phyloP scores from a whole-genome alignment of 331 rosid species.

The Rosa hybrid region DNA sequence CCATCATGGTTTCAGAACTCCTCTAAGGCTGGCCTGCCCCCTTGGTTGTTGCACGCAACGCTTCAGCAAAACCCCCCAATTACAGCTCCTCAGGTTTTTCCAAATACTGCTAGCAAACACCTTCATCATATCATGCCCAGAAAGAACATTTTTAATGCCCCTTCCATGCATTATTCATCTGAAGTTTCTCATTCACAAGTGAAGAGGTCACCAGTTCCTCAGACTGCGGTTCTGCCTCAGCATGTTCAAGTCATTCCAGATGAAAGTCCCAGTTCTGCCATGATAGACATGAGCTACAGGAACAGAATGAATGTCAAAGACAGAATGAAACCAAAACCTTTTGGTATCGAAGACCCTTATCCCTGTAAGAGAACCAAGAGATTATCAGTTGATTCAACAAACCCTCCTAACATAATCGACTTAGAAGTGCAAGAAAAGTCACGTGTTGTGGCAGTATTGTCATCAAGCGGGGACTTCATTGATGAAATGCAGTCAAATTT shows the following conservation, averaged over 20 bases:
- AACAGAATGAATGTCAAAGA: constrained; percentile 42
- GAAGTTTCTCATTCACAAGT: constrained; percentile 47
- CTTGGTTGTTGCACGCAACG: constrained; percentile 62
- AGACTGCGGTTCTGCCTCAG: constrained; percentile 47
- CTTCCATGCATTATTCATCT: constrained; percentile 40
- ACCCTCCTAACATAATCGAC: constrained; percentile 36
- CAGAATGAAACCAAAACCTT: constrained; percentile 49
- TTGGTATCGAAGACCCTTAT: constrained; percentile 44
- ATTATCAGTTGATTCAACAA: constrained; percentile 48
- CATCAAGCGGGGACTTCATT: constrained; percentile 29
- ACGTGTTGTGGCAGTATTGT: constrained; percentile 31
- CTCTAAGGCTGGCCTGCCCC: constrained; percentile 40
- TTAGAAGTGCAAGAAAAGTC: constrained; percentile 47
- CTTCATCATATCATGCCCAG: constrained; percentile 49
- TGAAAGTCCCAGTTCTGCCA: constrained; percentile 36
- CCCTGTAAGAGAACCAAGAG: constrained; percentile 56
- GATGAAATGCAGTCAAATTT: constrained; percentile 36
- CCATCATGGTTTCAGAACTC: constrained; percentile 56
- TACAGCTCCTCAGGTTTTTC: constrained; percentile 44
- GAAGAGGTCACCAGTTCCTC: constrained; percentile 37
- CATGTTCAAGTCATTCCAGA: constrained; percentile 37
- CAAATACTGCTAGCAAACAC: constrained; percentile 35
- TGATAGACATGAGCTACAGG: constrained; percentile 32
- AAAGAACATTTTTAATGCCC: constrained; percentile 35
- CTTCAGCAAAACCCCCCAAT: constrained; percentile 44